These are phyloP conservation scores for Emergomyces africanus DNA, from an alignment of 2,329 filamentous ascomycete species.

Conservation along the genomic window DNA sequence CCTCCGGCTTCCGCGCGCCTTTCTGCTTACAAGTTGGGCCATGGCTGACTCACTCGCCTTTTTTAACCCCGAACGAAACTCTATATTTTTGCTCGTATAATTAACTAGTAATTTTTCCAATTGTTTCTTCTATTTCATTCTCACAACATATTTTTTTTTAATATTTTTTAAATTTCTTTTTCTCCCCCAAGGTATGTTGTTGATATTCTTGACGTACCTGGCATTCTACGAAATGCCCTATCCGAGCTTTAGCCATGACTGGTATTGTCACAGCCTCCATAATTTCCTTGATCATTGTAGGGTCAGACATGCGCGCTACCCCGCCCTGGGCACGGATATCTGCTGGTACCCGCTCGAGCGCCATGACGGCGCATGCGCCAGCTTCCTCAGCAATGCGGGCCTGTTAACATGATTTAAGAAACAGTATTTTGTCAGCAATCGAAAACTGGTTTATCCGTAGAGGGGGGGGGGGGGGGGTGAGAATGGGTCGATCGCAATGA, in stretches of 20 bases:
- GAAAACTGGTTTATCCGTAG: not conserved
- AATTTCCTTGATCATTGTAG: conserved; percentile 86
- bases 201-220: conserved; percentile 49
- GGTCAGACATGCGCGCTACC: conserved; percentile 94
- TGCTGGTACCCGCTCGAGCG: conserved; percentile 89
- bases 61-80: too few relatives aligned
- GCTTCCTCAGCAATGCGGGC: conserved; percentile 96
- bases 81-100: too few relatives aligned
- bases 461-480: not conserved
- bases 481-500: not conserved
- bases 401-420: conserved; percentile 27
- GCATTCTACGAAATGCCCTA: conserved; percentile 96
- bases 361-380: conserved; percentile 94
- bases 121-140: too few relatives aligned
- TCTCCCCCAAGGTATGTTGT: too few relatives aligned
- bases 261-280: conserved; percentile 91
- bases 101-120: too few relatives aligned
- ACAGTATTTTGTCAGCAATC: not conserved
- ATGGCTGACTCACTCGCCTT: not conserved
- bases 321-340: conserved; percentile 89
- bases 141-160: too few relatives aligned
- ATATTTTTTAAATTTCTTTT: too few relatives aligned
- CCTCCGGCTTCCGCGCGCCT: not conserved
- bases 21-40: not conserved
- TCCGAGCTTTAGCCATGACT: conserved; percentile 97